Base-by-base conservation (phyloP, 352 stramenopile genomes). In the Phytophthora niederhauseri region DNA sequence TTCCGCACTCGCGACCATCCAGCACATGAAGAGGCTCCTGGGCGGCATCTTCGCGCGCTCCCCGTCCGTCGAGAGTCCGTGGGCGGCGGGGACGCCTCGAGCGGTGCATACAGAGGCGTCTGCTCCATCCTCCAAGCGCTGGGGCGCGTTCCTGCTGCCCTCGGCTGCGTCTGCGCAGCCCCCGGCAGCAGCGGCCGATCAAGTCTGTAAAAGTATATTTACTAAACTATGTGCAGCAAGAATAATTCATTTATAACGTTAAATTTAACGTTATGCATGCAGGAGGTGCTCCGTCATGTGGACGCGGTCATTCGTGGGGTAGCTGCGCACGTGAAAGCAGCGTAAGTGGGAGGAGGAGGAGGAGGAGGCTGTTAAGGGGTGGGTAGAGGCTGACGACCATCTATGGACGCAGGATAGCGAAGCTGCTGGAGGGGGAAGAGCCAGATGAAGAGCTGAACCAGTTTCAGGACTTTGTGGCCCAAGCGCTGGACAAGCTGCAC, bases 1-100 rank as follows among this genome's bases (percentile, higher is more conserved):
- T 54, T 57, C n/a, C 28, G 7, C 45, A 46, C 12, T 9, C 52
- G 52, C 31, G 55, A 51, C 49, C 24, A 50, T 55, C 19, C 57
- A 19, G 51, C 52, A 19, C 22, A 93, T 93, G 85, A 93, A 93
- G 71, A 93, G 90, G 76, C 72, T 93, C 19, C 63, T 89, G 11
- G 80, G 75, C 17, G 76, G 81, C 28, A 75, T 93, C 62, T 91
- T 91, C 71, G 57, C 75, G 64, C 82, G 83, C 67, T 71, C 62
- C 2, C 63, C 68, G 28, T 66, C 62, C n/a, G 14, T 30, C 12
- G 54, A 64, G 24, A 71, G 49, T 46, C 43, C 63, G n/a, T 51
- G 60, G 0, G 51, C 50, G 17, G 43, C 59, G 1, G 41, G 45
- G 3, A 66, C 54, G 11, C 52, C 57, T 2, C 41, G 28, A 19